Evolutionary conservation across 2,329 filamentous ascomycete genomes (phyloP).

Genomic region (Epichloe sp.): DNA sequence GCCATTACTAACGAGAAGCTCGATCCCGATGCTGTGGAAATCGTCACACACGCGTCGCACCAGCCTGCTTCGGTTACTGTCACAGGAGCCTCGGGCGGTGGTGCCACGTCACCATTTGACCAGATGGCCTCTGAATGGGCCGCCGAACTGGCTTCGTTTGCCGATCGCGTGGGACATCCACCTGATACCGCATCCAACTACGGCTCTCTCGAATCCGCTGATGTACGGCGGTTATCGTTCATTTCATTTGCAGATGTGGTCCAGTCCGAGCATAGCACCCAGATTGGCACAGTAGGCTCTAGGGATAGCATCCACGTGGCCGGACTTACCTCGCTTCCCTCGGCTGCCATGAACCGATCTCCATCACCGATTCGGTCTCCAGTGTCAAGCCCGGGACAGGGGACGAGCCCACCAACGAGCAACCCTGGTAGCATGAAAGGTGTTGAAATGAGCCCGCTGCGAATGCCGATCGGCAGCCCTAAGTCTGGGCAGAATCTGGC

Average conservation of each 20-base stretch:
- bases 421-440: slow-evolving; percentile 63
- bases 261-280: slow-evolving; percentile 63
- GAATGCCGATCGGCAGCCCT: slow-evolving; percentile 51
- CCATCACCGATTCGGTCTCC: slow-evolving; percentile 72
- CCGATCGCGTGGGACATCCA: slow-evolving; percentile 27
- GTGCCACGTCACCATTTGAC: slow-evolving; percentile 21
- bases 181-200: slow-evolving; percentile 62
- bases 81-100: slow-evolving; percentile 28
- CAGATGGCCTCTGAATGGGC: slow-evolving; percentile 37
- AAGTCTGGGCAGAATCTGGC: slow-evolving; percentile 37
- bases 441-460: slow-evolving; percentile 53
- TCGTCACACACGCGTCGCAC: slow-evolving; percentile 75
- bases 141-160: slow-evolving; percentile 44
- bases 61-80: slow-evolving; percentile 64
- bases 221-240: slow-evolving; percentile 78
- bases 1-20: slow-evolving; percentile 80
- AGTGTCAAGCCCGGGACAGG: slow-evolving; percentile 54
- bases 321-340: slow-evolving; percentile 48
- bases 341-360: slow-evolving; percentile 47
- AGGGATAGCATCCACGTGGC: slow-evolving; percentile 59
- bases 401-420: slow-evolving; percentile 63
- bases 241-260: slow-evolving; percentile 96
- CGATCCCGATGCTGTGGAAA: slow-evolving; percentile 82
- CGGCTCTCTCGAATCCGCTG: slow-evolving; percentile 58
- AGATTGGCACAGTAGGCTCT: slow-evolving; percentile 35